These are phyloP conservation scores for Paramecium tetraurelia DNA, from an alignment of 73 alveolate genomes.

Conservation along the genomic window DNA sequence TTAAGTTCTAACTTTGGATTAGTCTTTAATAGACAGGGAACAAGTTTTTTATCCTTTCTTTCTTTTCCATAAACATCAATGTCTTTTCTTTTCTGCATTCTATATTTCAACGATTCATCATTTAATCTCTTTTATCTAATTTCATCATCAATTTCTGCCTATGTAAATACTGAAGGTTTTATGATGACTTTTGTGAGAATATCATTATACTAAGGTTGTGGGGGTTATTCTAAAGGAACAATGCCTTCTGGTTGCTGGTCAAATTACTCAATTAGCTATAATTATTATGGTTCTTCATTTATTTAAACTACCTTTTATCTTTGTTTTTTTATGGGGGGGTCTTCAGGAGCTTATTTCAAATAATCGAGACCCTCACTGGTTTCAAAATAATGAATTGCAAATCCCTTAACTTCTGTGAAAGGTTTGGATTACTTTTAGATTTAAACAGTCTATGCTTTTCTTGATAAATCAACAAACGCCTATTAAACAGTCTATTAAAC, in stretches of 20 bases:
- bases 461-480: constrained; percentile 35
- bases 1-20: constrained; percentile 90
- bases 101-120: constrained; percentile 48
- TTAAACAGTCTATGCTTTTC: not conserved
- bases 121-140: constrained; percentile 43
- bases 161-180: constrained; percentile 54
- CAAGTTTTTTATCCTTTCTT: constrained; percentile 69
- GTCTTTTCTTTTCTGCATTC: constrained; percentile 73
- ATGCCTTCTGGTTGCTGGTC: not conserved
- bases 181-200: not conserved
- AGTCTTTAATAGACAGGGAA: constrained; percentile 69
- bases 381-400: constrained; percentile 57
- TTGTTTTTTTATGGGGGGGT: not conserved
- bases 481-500: not conserved
- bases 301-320: not conserved
- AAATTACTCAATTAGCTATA: not conserved
- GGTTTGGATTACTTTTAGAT: not conserved
- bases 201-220: not conserved
- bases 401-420: not conserved
- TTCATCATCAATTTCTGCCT: constrained; percentile 66
- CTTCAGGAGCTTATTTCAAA: constrained; percentile 31
- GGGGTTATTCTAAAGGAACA: not conserved
- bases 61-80: constrained; percentile 76
- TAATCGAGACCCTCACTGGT: constrained; percentile 38
- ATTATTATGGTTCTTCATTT: not conserved